Conservation (phyloP, 2,329 filamentous ascomycete genomes). For the Thelonectria olida region DNA sequence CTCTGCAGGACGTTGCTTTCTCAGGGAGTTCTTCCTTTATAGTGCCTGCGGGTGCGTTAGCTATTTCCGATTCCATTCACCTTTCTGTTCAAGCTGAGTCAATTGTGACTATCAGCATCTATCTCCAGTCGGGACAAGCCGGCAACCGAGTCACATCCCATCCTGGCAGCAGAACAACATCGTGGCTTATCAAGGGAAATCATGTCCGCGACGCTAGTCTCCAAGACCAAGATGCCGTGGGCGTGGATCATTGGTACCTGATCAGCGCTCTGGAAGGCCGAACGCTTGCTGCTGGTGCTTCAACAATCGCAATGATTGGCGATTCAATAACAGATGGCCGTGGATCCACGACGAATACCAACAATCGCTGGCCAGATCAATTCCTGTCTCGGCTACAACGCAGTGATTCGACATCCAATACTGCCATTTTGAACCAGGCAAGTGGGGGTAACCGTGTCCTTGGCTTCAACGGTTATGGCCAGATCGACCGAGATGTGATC, state of each 20-base stretch:
- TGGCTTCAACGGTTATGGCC: not conserved
- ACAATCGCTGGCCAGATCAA: slow-evolving; percentile 9
- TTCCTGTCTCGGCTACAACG: not conserved
- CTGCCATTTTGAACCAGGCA: not conserved
- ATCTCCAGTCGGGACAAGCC: slow-evolving; percentile 2
- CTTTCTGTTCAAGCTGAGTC: not conserved
- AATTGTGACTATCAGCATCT: not conserved
- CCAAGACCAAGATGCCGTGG: not conserved
- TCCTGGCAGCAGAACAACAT: slow-evolving; percentile 8
- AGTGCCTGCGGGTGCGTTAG: not conserved
- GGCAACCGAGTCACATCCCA: not conserved
- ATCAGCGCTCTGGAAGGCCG: not conserved
- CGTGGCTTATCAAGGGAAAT: slow-evolving; percentile 3
- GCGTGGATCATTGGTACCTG: not conserved
- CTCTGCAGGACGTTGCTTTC: not conserved
- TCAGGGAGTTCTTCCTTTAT: not conserved
- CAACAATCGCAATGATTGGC: not conserved
- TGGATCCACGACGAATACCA: not conserved
- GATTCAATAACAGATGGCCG: slow-evolving; percentile 5
- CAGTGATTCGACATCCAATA: slow-evolving; percentile 14
- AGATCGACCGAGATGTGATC: slow-evolving; percentile 1
- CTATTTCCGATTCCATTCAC: not conserved
- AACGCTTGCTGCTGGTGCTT: not conserved
- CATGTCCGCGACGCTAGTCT: not conserved
- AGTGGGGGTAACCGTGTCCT: not conserved